Evolutionary conservation across 352 stramenopile species (phyloP), one percentile per base, ranked within the genome.

Genomic region (Globisporangium cylindrosporum): DNA sequence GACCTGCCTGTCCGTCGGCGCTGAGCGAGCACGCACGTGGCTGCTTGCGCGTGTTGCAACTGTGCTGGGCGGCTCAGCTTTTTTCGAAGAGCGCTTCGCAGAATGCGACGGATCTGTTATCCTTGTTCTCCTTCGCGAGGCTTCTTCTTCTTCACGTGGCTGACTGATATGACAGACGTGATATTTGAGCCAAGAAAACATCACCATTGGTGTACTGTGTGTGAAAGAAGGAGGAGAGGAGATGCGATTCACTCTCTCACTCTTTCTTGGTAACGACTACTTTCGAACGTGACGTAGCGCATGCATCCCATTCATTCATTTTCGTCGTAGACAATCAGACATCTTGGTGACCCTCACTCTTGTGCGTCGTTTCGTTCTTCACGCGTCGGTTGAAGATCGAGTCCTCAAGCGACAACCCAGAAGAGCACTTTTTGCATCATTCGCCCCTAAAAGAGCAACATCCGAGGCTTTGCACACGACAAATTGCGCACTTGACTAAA

Each of bases 1-100:
- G 32, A 38, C 32, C 7, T 12, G 32, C 32, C 8, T 32, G 34
- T 12, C 2, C 36, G 29, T 4, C 4, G 29, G 8, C 4, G 12
- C 15, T 18, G 41, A 49, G 14, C 38, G 14, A 48, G 38, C 38
- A 55, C 48, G 48, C 48, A 55, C n/a, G 20, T 55, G 20, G 48
- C 41, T 49, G 41, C 18, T n/a, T 22, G 18, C 15, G 5, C 15
- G 15, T 49, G 14, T n/a, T 43, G 36, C 36, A 8, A 18, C 5
- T 51, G 43, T 22, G 49, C 49, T 56, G 49, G 49, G 9, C 49
- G 10, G n/a, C 49, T 56, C 49, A 29, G 20, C 49, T 56, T 56
- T 56, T 56, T 56, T 56, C n/a, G 49, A 56, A 56, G 49, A 55
- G 48, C 48, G 15, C 48, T 27, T 55, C 48, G n/a, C 46, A 15